Evolutionary conservation across 2,329 filamentous ascomycete species (phyloP).

Genomic region (Ophiostoma novo-ulmi): DNA sequence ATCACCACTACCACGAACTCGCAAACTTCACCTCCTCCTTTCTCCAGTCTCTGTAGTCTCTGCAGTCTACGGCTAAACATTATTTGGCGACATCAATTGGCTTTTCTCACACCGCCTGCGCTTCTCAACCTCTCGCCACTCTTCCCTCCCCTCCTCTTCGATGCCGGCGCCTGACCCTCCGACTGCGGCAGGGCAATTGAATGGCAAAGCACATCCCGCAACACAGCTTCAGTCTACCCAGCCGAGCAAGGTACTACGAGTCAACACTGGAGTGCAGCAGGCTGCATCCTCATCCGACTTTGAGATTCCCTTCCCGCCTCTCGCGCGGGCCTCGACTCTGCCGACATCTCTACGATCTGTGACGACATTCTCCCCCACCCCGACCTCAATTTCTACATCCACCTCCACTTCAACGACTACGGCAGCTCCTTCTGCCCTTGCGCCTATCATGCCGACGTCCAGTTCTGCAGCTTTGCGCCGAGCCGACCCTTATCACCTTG

Average conservation of each 20-base stretch:
- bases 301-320: conserved; percentile 30
- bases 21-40: background rate
- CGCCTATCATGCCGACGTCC: conserved; percentile 27
- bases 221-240: background rate
- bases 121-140: background rate
- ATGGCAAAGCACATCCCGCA: background rate
- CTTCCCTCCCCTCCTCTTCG: background rate
- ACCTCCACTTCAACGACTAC: background rate
- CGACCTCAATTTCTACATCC: background rate
- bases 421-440: conserved; percentile 14
- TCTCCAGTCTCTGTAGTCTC: background rate
- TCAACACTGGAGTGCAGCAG: background rate
- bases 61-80: background rate
- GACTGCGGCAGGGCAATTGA: conserved; percentile 2
- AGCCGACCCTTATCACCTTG: conserved; percentile 62
- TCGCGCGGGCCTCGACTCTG: conserved; percentile 41
- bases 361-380: background rate
- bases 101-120: background rate
- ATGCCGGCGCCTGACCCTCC: conserved; percentile 13
- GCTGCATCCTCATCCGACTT: conserved; percentile 26
- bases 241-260: background rate
- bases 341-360: conserved; percentile 33
- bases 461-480: conserved; percentile 30
- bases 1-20: background rate
- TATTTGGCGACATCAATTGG: background rate